phyloP scores from a whole-genome alignment of 805 yeast genomes.

The Starmerella lactis-condensi region DNA sequence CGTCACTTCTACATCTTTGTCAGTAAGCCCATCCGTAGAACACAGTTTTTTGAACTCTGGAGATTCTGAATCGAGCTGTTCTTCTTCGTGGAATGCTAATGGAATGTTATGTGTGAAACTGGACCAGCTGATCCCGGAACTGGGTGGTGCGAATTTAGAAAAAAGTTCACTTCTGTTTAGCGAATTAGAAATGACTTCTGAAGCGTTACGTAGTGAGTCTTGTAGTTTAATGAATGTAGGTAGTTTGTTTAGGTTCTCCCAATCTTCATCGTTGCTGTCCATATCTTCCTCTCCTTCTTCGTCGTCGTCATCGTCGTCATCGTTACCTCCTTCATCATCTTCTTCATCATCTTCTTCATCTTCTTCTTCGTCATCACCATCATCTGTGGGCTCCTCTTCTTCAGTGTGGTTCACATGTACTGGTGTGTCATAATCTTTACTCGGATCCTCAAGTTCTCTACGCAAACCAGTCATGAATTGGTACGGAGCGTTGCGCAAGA shows the following conservation, averaged over 20 bases:
- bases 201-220: slow-evolving; percentile 11
- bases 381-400: not conserved
- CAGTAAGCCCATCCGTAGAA: slow-evolving; percentile 20
- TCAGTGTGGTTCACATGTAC: not conserved
- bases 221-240: slow-evolving; percentile 14
- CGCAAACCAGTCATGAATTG: slow-evolving; percentile 11
- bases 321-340: not conserved
- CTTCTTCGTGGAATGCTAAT: slow-evolving; percentile 3
- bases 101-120: slow-evolving; percentile 9
- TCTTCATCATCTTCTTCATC: slow-evolving; percentile 4
- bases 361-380: not conserved
- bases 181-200: slow-evolving; percentile 4
- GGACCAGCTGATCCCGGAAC: slow-evolving; percentile 6
- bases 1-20: slow-evolving; percentile 23
- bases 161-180: slow-evolving; percentile 9
- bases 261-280: slow-evolving; percentile 8
- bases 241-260: slow-evolving; percentile 13
- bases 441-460: not conserved
- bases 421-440: not conserved
- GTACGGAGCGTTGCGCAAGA: slow-evolving; percentile 9
- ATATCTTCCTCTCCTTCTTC: slow-evolving; percentile 5
- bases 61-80: slow-evolving; percentile 4
- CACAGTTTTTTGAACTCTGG: slow-evolving; percentile 22
- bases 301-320: slow-evolving; percentile 2
- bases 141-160: slow-evolving; percentile 9